A percentile compares a stretch with the other conserved stretches of the same genome.
phyloP scores from a whole-genome alignment of 2,329 filamentous ascomycete species.

The Aspergillus hortae region DNA sequence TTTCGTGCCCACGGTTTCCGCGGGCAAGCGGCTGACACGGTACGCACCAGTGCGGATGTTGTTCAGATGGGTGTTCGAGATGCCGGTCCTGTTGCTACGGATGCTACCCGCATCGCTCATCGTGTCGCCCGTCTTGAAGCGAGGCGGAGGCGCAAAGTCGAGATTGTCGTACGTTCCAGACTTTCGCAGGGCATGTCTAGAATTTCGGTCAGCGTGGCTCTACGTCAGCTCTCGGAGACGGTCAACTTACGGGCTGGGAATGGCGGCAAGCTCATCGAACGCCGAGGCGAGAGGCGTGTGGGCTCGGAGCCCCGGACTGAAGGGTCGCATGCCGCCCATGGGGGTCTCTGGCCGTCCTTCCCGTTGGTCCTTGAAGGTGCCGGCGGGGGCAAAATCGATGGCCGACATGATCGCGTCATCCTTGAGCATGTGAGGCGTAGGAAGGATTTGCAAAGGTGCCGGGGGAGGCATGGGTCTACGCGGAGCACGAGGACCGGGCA shows the following conservation, averaged over 20 bases:
- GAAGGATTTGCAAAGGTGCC: slow-evolving; percentile 67
- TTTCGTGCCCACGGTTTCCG: slow-evolving; percentile 74
- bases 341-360: slow-evolving; percentile 65
- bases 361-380: slow-evolving; percentile 62
- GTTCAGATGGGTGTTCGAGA: slow-evolving; percentile 65
- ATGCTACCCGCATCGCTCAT: slow-evolving; percentile 47
- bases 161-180: slow-evolving; percentile 47
- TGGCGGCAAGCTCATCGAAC: slow-evolving; percentile 78
- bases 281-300: slow-evolving; percentile 77
- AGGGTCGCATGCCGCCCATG: slow-evolving; percentile 60
- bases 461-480: slow-evolving; percentile 68
- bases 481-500: slow-evolving; percentile 43
- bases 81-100: slow-evolving; percentile 70
- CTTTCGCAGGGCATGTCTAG: slow-evolving; percentile 46
- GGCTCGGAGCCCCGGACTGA: slow-evolving; percentile 67
- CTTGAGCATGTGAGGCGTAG: slow-evolving; percentile 78
- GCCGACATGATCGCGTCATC: slow-evolving; percentile 73
- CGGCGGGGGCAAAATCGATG: slow-evolving; percentile 83
- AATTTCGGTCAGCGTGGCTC: slow-evolving; percentile 13
- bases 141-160: slow-evolving; percentile 48
- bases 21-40: slow-evolving; percentile 78
- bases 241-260: slow-evolving; percentile 83
- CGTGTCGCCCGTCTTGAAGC: slow-evolving; percentile 42
- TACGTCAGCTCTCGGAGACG: not conserved
- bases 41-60: slow-evolving; percentile 81